Evolutionary conservation across 2,329 filamentous ascomycete species (phyloP), one percentile per base, ranked within the genome.

Genomic region (Alternaria gansuensis): DNA sequence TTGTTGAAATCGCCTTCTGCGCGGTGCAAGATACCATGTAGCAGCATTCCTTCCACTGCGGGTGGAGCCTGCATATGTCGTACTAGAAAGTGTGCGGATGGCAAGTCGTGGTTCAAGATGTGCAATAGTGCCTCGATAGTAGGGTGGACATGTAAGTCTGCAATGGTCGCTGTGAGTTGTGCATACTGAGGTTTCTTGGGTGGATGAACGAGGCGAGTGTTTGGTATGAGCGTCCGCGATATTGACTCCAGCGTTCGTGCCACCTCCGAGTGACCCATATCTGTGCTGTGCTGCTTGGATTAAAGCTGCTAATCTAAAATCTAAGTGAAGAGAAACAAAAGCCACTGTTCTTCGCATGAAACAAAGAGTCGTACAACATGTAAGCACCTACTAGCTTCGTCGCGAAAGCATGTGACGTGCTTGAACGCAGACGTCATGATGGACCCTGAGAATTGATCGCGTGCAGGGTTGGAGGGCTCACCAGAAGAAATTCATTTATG

Each of bases 1-100:
- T 85, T 84, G 24, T 79, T 72, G 51, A 82, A 78, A 55, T 84
- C 82, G 4, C 82, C 82, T 68, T 85, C 83, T 26, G 83, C 75
- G 1, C 82, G 74, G 57, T 84, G 82, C 59, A 85, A 66, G 13
- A 85, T 80, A 4, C 79, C 79, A 60, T 84, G 83, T 2, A 84
- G 73, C 37, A 81, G 79, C 82, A 85, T 85, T 14, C 79, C 80
- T 60, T 84, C 83, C 39, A 76, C 75, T 0, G 80, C 80, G 0
- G 83, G 82, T 13, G 77, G 67, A 8, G 78, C 77, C 68, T 83
- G 79, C 82, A 84, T 84, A 63, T 85, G 81, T 1, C 83, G 78
- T 24, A 82, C 75, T 1, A 85, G 76, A 67, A 85, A 85, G 69
- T 85, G 83, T 0, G 83, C 83, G 21, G 75, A 77, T 4, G 81